Evolutionary conservation across 164 flowering plant genomes (phyloP), one percentile per base, ranked within the genome.

Genomic region (Nymphaea colorata): DNA sequence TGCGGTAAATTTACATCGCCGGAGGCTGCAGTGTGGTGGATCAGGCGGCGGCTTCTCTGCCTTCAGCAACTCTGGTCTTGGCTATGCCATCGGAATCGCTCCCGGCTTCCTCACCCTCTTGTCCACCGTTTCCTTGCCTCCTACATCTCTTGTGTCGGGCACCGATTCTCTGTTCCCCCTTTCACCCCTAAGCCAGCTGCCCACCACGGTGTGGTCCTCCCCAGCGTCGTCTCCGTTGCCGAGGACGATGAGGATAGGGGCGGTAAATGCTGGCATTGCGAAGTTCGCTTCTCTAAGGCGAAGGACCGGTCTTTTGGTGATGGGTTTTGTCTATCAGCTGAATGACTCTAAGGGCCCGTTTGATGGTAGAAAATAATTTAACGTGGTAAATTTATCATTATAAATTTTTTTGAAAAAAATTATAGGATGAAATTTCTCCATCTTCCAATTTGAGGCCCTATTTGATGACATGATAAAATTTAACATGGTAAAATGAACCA

Each of bases 31-130:
- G 36, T 25, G 36, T 1, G 36, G 59, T 16, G 59, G 64, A 62
- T 1, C 14, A 62, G 76, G 70, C 7, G 67, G 51, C 25, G 65
- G 41, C 45, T 43, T 42, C 66, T 25, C 72, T 57, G 51, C 51
- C 67, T 61, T 82, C 68, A 61, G 68, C 66, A 71, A 71, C 69
- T 51, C 83, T 41, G 85, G 89, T 62, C 76, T 85, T 45, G 86
- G 89, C 68, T 83, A 85, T 73, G 74, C 83, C 66, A 82, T 83
- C 17, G 86, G 85, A 68, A 77, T 85, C 41, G 76, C 86, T 44
- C 67, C 83, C 14, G 86, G 85, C 59, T 73, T 85, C 64, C 84
- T 85, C 64, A 78, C 83, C 63, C 84, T 85, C 69, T 80, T 83
- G 72, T 82, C 84, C 57, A 75, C 80, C 17, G 16, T 83, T 72